Conservation (phyloP, 2,329 filamentous ascomycete genomes). For the Fusarium caatingaense region DNA sequence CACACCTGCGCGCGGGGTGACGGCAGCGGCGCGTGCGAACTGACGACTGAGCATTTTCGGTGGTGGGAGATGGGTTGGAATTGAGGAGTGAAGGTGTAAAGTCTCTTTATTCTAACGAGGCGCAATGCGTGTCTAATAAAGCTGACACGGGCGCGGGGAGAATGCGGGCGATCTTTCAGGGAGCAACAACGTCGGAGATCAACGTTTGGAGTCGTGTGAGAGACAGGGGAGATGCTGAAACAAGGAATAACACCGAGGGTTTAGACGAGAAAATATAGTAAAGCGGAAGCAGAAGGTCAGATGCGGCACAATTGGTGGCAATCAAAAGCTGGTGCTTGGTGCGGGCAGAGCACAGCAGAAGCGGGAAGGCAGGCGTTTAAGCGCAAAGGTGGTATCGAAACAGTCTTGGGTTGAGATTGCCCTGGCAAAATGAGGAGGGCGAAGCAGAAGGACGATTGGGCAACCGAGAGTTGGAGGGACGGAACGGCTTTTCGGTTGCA, state of each 20-base stretch:
- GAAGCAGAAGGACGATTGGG: constrained; percentile 38
- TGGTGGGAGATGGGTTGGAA: constrained; percentile 29
- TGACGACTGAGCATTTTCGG: constrained; percentile 62
- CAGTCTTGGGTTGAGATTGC: constrained; percentile 39
- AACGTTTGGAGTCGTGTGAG: constrained; percentile 32
- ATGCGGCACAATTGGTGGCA: constrained; percentile 42
- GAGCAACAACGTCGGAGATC: constrained; percentile 34
- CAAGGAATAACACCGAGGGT: constrained; percentile 34
- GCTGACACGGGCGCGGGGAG: constrained; percentile 31
- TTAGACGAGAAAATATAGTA: constrained; percentile 25
- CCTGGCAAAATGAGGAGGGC: constrained; percentile 37
- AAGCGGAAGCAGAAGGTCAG: constrained; percentile 42
- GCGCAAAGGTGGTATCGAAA: constrained; percentile 32
- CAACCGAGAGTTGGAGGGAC: constrained; percentile 45
- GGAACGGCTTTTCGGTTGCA: constrained; percentile 46
- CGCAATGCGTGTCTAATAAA: constrained; percentile 35
- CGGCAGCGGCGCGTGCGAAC: constrained; percentile 58
- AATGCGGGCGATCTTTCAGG: constrained; percentile 29
- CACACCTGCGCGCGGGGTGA: constrained; percentile 59
- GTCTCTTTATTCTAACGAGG: constrained; percentile 15
- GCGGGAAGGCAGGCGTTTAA: constrained; percentile 37
- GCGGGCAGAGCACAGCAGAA: constrained; percentile 40
- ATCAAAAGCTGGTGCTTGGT: constrained; percentile 23
- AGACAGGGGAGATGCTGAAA: constrained; percentile 36
- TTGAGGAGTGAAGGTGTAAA: constrained; percentile 26